phyloP scores from a whole-genome alignment of 2,329 filamentous ascomycete genomes.

The Thielaviopsis euricoi region DNA sequence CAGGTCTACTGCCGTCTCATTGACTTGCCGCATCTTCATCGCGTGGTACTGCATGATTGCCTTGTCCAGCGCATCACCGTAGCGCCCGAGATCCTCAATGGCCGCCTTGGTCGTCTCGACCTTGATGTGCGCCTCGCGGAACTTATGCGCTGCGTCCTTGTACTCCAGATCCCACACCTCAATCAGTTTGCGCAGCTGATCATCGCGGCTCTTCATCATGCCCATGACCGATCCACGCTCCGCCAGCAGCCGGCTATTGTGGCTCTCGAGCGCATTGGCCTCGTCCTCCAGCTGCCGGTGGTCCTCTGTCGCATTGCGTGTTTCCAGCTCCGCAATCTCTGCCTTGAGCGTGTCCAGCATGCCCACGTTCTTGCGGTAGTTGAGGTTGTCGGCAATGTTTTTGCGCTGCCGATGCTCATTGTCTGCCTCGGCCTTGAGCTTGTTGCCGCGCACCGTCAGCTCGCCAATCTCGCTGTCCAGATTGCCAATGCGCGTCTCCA shows the following conservation, averaged over 20 bases:
- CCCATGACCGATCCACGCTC: constrained; percentile 61
- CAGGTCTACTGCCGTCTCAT: constrained; percentile 84
- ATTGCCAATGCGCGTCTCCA: constrained; percentile 49
- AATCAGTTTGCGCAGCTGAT: constrained; percentile 56
- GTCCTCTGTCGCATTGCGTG: constrained; percentile 68
- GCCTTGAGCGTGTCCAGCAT: constrained; percentile 48
- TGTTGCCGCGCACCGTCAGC: constrained; percentile 56
- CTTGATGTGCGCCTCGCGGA: constrained; percentile 75
- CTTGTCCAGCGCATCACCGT: constrained; percentile 71
- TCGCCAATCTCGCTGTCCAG: constrained; percentile 52
- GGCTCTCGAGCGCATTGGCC: constrained; percentile 47
- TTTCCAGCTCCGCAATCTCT: constrained; percentile 60
- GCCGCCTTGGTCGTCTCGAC: constrained; percentile 86
- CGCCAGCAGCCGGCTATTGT: constrained; percentile 53
- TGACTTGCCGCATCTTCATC: constrained; percentile 97
- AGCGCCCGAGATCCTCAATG: constrained; percentile 75
- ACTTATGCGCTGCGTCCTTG: constrained; percentile 62
- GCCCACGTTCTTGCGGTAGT: constrained; percentile 60
- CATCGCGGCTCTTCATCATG: constrained; percentile 68
- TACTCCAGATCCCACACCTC: constrained; percentile 76
- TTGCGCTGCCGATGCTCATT: constrained; percentile 72
- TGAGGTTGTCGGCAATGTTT: constrained; percentile 77
- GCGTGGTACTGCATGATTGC: constrained; percentile 96
- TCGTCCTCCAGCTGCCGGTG: constrained; percentile 58
- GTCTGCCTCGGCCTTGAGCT: constrained; percentile 58